phyloP scores from a whole-genome alignment of 805 yeast species.

The Blastobotrys terrestris region DNA sequence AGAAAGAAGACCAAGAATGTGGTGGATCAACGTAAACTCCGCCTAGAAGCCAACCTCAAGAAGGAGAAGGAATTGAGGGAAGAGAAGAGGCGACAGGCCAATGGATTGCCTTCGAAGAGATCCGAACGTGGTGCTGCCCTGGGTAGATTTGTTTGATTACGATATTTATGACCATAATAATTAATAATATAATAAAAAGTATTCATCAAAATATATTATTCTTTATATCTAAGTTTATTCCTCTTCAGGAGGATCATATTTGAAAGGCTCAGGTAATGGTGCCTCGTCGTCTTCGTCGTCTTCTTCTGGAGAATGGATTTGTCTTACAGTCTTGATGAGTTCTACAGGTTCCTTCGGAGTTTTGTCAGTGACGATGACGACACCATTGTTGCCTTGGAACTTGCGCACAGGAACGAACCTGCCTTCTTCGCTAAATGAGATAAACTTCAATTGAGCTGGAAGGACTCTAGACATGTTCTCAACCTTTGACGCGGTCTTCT shows the following conservation, averaged over 20 bases:
- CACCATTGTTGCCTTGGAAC: conserved; percentile 44
- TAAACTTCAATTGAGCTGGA: conserved; percentile 80
- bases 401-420: conserved; percentile 81
- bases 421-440: conserved; percentile 67
- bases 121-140: conserved; percentile 26
- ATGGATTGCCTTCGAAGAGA: conserved; percentile 34
- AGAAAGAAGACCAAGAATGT: conserved; percentile 82
- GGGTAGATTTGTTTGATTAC: conserved; percentile 11
- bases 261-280: conserved; percentile 39
- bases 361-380: conserved; percentile 27
- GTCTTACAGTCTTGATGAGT: conserved; percentile 77
- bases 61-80: conserved; percentile 67
- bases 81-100: conserved; percentile 39
- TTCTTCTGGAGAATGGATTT: conserved; percentile 76
- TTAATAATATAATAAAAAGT: not conserved
- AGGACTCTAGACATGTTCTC: conserved; percentile 81
- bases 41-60: conserved; percentile 67
- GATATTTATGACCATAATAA: not conserved
- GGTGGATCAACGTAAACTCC: conserved; percentile 74
- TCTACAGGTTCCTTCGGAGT: conserved; percentile 41
- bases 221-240: conserved; percentile 7
- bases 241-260: conserved; percentile 18
- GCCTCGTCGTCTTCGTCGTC: conserved; percentile 53
- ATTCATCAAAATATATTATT: not conserved
- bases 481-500: conserved; percentile 45